A percentile compares a stretch with the other conserved stretches of the same genome.
These are phyloP conservation scores for Metschnikowia similis DNA, from an alignment of 805 yeast species.

Conservation along the genomic window DNA sequence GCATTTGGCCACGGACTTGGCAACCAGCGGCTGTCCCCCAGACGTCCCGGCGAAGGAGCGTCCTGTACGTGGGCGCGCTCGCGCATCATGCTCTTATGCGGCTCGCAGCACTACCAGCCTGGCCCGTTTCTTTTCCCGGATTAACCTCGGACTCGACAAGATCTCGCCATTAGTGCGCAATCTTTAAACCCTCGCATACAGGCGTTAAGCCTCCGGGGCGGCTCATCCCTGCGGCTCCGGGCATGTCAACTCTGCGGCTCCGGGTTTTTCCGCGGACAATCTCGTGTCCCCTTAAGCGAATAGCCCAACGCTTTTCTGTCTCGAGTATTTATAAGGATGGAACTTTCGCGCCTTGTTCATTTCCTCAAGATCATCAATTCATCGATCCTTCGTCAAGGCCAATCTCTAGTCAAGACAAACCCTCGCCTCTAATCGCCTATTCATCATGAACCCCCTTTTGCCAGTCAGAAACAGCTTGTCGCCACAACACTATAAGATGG, in stretches of 20 bases:
- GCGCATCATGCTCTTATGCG: neutral
- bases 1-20: neutral
- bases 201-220: neutral
- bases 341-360: neutral
- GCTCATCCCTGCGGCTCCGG: neutral
- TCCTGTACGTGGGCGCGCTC: neutral
- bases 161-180: neutral
- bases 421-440: neutral
- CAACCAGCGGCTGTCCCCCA: neutral
- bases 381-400: neutral
- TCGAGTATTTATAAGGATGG: neutral
- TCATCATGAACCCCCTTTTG: conserved; percentile 1
- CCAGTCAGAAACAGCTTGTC: conserved; percentile 9
- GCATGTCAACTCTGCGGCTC: neutral
- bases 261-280: neutral
- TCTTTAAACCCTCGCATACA: neutral
- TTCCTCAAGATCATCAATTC: too few relatives aligned
- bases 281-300: conserved; percentile 1
- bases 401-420: neutral
- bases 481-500: conserved; percentile 16
- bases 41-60: neutral
- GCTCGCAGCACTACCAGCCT: neutral
- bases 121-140: neutral
- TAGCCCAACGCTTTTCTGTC: neutral
- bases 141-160: neutral